Evolutionary conservation across 2,329 filamentous ascomycete genomes (phyloP).

Genomic region (Pyrenophora graminea): DNA sequence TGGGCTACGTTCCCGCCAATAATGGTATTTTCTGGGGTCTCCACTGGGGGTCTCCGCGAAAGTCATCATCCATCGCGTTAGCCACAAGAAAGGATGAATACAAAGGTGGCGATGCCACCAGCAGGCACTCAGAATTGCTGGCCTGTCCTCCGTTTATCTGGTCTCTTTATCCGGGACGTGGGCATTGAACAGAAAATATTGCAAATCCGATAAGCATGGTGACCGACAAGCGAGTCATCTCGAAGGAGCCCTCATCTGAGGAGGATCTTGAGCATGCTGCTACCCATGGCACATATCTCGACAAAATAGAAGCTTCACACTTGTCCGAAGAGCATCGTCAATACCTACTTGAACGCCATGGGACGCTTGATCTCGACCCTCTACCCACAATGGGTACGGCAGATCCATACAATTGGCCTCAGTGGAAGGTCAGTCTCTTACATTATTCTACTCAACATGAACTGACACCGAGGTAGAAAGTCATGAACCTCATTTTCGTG

Average conservation of each 20-base stretch:
- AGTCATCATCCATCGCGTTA: conserved; percentile 1
- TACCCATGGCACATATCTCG: conserved; percentile 37
- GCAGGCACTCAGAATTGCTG: neutral
- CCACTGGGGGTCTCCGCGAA: conserved; percentile 17
- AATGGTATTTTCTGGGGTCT: conserved; percentile 21
- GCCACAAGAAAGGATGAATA: conserved; percentile 9
- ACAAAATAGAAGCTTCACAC: conserved; percentile 32
- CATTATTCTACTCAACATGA: neutral
- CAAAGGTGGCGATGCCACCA: conserved; percentile 14
- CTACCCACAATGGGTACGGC: conserved; percentile 55
- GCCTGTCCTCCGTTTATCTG: neutral
- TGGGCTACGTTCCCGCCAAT: conserved; percentile 10
- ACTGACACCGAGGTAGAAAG: conserved; percentile 50
- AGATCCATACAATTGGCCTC: conserved; percentile 62
- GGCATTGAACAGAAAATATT: neutral
- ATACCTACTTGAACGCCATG: conserved; percentile 58
- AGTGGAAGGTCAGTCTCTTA: conserved; percentile 51
- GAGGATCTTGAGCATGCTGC: conserved; percentile 32
- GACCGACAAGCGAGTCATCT: conserved; percentile 10
- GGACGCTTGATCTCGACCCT: conserved; percentile 59
- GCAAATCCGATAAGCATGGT: conserved; percentile 4
- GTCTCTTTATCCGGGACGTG: neutral
- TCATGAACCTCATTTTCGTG: conserved; percentile 57
- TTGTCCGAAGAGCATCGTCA: conserved; percentile 53
- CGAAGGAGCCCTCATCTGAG: conserved; percentile 9